A percentile compares a stretch with the other conserved stretches of the same genome.
phyloP scores from a whole-genome alignment of 345 rosid genomes.

The Ceriops zippeliana region DNA sequence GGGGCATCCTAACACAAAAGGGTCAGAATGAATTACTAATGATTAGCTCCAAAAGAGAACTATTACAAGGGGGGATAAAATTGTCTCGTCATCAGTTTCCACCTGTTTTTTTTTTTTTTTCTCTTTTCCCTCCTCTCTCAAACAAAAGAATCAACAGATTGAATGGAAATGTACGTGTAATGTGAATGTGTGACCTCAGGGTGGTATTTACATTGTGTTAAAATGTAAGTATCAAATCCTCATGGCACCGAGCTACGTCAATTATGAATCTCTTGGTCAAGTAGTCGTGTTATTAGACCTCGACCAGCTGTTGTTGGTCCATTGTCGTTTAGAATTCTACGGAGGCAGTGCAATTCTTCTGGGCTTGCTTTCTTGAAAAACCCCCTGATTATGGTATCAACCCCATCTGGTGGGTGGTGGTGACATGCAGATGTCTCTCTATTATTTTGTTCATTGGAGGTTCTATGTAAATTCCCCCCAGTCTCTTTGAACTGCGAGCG shows the following conservation, averaged over 20 bases:
- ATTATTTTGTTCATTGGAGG: constrained; percentile 25
- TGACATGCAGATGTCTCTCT: constrained; percentile 19
- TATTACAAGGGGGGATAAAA: no score
- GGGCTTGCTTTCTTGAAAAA: constrained; percentile 70
- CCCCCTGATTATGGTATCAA: constrained; percentile 39
- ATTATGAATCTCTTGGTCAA: constrained; percentile 52
- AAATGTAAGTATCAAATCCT: constrained; percentile 12
- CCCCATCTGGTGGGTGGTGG: constrained; percentile 32
- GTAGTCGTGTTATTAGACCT: constrained; percentile 42
- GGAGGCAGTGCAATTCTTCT: constrained; percentile 55
- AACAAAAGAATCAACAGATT: constrained; percentile 22
- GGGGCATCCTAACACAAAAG: no score
- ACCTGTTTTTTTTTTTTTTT: no score
- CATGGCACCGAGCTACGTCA: constrained; percentile 4
- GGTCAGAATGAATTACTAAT: no score
- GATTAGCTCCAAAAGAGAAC: no score
- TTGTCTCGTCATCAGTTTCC: no score
- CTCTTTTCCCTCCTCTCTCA: not conserved
- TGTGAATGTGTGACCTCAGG: not conserved
- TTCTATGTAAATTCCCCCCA: constrained; percentile 16
- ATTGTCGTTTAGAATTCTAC: constrained; percentile 36
- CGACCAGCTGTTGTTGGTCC: constrained; percentile 32
- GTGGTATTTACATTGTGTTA: constrained; percentile 33
- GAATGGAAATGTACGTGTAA: constrained; percentile 14
- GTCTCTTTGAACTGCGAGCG: constrained; percentile 33